Evolutionary conservation across 2,329 filamentous ascomycete genomes (phyloP).

Genomic region (Phialophora verrucosa): DNA sequence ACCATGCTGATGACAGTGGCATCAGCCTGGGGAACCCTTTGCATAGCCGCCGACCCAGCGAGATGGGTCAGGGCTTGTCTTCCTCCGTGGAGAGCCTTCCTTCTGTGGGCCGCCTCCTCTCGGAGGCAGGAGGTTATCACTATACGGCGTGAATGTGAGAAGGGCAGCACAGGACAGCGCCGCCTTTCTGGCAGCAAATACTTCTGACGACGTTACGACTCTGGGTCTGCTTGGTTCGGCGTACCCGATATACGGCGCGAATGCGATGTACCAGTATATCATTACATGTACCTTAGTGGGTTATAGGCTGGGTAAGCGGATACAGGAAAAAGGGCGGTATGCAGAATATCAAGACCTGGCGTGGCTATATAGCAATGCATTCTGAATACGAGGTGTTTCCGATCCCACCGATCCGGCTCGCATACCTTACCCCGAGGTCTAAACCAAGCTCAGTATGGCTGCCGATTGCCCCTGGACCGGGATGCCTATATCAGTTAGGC

Average conservation of each 20-base stretch:
- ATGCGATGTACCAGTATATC: slow-evolving; percentile 13
- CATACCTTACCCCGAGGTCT: slow-evolving; percentile 13
- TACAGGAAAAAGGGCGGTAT: background rate
- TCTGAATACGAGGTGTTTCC: too few species aligned
- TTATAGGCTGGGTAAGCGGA: background rate
- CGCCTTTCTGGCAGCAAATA: background rate
- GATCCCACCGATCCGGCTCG: background rate
- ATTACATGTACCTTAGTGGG: slow-evolving; percentile 10
- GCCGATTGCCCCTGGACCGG: slow-evolving; percentile 13
- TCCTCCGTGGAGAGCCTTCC: slow-evolving; percentile 29
- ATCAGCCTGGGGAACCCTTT: slow-evolving; percentile 29
- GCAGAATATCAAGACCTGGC: background rate
- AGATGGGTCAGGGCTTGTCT: slow-evolving; percentile 15
- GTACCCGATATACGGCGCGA: slow-evolving; percentile 3
- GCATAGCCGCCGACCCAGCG: slow-evolving; percentile 34
- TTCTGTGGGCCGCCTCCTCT: slow-evolving; percentile 25
- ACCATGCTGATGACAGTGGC: slow-evolving; percentile 40
- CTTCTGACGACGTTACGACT: slow-evolving; percentile 20
- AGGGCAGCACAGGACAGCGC: background rate
- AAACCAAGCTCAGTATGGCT: slow-evolving; percentile 9
- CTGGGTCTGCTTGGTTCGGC: slow-evolving; percentile 10
- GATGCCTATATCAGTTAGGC: slow-evolving; percentile 14
- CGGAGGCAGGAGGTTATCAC: slow-evolving; percentile 24
- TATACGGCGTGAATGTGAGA: slow-evolving; percentile 19
- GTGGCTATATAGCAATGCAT: slow-evolving; percentile 9